Conservation (phyloP, 257 asterid species). For the Leptodermis oblonga region DNA sequence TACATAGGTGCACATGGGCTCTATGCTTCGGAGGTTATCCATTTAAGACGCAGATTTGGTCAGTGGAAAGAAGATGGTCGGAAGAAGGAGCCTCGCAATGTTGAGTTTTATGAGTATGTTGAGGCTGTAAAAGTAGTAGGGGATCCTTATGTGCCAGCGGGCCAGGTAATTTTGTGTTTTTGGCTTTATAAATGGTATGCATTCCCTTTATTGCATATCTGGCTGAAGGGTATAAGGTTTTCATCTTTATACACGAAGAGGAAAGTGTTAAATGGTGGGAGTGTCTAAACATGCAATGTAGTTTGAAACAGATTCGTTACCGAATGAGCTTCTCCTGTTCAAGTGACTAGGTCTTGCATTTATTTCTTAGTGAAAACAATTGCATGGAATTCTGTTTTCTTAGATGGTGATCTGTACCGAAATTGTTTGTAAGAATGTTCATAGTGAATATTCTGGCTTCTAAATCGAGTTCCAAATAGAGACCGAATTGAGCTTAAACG, state of each 20-base stretch:
- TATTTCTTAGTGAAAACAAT: background rate
- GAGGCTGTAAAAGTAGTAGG: slow-evolving; percentile 96
- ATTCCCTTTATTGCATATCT: background rate
- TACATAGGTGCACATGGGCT: slow-evolving; percentile 93
- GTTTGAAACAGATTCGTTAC: background rate
- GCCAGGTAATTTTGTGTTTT: slow-evolving; percentile 58
- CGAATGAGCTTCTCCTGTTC: background rate
- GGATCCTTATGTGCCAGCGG: slow-evolving; percentile 94
- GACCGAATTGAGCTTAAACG: background rate
- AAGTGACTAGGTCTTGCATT: background rate
- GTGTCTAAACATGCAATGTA: background rate
- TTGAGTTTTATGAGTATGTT: slow-evolving; percentile 88
- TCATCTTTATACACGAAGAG: background rate
- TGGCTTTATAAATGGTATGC: background rate
- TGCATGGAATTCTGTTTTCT: background rate
- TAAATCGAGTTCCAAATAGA: background rate
- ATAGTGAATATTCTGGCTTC: background rate
- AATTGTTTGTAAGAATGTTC: background rate
- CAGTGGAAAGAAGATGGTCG: slow-evolving; percentile 88
- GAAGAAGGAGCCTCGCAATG: slow-evolving; percentile 49
- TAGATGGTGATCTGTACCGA: background rate
- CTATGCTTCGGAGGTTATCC: slow-evolving; percentile 80
- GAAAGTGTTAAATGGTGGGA: background rate
- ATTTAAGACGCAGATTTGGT: slow-evolving; percentile 80
- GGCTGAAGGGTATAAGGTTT: background rate